Conservation (phyloP, 2,329 filamentous ascomycete species). For the Dactylonectria macrodidyma region DNA sequence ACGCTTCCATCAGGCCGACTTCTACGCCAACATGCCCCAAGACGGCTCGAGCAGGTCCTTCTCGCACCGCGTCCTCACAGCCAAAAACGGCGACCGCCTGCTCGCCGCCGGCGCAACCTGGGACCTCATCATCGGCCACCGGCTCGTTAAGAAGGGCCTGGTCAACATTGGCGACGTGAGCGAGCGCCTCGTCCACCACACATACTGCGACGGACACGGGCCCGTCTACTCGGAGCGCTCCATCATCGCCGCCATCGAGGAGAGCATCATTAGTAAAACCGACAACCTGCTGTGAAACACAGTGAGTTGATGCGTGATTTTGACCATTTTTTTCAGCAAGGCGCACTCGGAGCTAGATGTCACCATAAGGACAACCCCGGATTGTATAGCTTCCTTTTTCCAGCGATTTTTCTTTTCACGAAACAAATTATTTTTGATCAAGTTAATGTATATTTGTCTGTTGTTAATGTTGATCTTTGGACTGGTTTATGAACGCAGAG, state of each 20-base stretch:
- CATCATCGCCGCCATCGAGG: constrained; percentile 81
- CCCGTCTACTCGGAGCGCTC: constrained; percentile 87
- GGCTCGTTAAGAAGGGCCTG: constrained; percentile 81
- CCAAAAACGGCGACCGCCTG: constrained; percentile 76
- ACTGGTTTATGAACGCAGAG: too few relatives aligned
- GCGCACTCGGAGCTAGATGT: constrained; percentile 31
- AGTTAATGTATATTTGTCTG: not conserved
- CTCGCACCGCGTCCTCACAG: constrained; percentile 77
- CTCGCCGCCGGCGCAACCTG: constrained; percentile 85
- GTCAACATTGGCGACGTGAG: constrained; percentile 90
- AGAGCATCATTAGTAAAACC: constrained; percentile 81
- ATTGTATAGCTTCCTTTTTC: constrained; percentile 27
- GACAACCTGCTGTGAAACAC: constrained; percentile 75
- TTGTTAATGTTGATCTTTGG: too few relatives aligned
- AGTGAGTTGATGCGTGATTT: not conserved
- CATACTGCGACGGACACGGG: constrained; percentile 88
- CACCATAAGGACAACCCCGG: constrained; percentile 24
- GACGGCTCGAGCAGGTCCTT: constrained; percentile 74
- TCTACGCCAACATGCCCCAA: constrained; percentile 74
- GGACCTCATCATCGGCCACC: constrained; percentile 89
- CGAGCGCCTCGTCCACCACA: constrained; percentile 80
- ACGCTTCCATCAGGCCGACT: constrained; percentile 79
- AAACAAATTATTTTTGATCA: not conserved
- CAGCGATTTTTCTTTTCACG: not conserved
- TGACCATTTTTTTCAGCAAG: constrained; percentile 14